Conservation (phyloP, 805 yeast genomes). For the Candida verbasci region DNA sequence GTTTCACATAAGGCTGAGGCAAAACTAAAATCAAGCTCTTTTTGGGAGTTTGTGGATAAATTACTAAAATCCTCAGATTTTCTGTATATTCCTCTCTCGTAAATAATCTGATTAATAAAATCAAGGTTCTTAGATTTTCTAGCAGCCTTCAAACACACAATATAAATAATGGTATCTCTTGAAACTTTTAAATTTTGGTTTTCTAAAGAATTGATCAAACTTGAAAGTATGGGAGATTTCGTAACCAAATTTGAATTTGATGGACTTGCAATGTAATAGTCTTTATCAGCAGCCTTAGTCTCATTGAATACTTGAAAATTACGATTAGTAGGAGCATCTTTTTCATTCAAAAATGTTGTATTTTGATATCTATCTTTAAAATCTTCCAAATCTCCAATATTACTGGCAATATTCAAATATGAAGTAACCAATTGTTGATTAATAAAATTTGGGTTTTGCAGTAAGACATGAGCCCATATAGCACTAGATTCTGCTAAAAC, state of each 20-base stretch:
- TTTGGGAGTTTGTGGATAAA: constrained; percentile 32
- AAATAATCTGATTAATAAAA: constrained; percentile 68
- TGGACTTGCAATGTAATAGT: neutral
- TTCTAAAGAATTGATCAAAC: neutral
- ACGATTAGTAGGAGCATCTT: constrained; percentile 16
- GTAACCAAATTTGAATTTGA: constrained; percentile 6
- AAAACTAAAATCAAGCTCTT: constrained; percentile 56
- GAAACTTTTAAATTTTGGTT: constrained; percentile 12
- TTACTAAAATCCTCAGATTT: constrained; percentile 46
- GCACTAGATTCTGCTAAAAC: constrained; percentile 76
- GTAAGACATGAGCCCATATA: constrained; percentile 54
- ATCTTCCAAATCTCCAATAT: constrained; percentile 27
- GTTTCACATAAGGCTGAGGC: constrained; percentile 67
- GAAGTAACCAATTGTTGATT: constrained; percentile 42
- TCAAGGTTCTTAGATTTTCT: constrained; percentile 47
- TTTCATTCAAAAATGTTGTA: constrained; percentile 24
- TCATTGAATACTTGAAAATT: no score
- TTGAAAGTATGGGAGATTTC: constrained; percentile 9
- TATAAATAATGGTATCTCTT: constrained; percentile 46
- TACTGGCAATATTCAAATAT: constrained; percentile 46
- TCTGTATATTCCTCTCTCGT: constrained; percentile 72
- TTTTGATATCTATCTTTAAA: constrained; percentile 29
- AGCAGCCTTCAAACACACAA: constrained; percentile 64
- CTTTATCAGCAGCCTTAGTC: neutral
- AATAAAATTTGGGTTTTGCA: constrained; percentile 41